Percentiles rank a stretch among this genome's conserved stretches.
phyloP scores from a whole-genome alignment of 2,329 filamentous ascomycete genomes.

The Chaetomiaceae sp. region DNA sequence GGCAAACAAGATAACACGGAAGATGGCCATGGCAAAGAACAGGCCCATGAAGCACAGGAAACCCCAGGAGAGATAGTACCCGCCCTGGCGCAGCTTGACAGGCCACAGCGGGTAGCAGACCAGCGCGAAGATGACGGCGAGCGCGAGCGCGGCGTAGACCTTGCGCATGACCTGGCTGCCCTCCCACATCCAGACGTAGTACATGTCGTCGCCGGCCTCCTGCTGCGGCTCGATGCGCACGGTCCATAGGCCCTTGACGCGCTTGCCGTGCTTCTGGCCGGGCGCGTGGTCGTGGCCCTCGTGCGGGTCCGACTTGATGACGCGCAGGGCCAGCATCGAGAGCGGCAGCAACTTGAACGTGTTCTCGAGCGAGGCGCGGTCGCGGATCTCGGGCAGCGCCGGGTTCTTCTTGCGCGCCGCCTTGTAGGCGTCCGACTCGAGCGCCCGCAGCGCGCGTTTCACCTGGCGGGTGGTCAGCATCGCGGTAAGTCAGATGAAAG shows the following conservation, averaged over 20 bases:
- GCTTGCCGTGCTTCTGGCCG: conserved; percentile 68
- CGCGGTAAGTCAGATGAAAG: too few relatives aligned
- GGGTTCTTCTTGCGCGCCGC: conserved; percentile 89
- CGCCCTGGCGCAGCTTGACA: conserved; percentile 79
- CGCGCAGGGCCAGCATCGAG: conserved; percentile 86
- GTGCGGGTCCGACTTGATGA: conserved; percentile 73
- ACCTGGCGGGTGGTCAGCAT: conserved; percentile 48
- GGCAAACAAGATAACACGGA: conserved; percentile 90
- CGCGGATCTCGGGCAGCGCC: conserved; percentile 77
- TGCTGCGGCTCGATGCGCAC: conserved; percentile 96
- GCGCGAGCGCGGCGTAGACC: conserved; percentile 77
- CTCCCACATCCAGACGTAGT: conserved; percentile 97
- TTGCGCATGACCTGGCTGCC: conserved; percentile 91
- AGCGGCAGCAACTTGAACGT: conserved; percentile 91
- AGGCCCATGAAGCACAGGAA: conserved; percentile 82
- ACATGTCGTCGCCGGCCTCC: conserved; percentile 76
- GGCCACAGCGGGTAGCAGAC: conserved; percentile 98
- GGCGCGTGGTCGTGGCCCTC: conserved; percentile 62
- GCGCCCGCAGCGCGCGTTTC: conserved; percentile 87
- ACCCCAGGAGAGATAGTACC: conserved; percentile 96
- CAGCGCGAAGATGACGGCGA: conserved; percentile 76
- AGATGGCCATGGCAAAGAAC: conserved; percentile 97
- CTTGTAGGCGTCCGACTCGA: conserved; percentile 82
- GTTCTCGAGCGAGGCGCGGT: conserved; percentile 85
- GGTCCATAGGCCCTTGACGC: conserved; percentile 92